A percentile compares a stretch with the other conserved stretches of the same genome.
Conservation (phyloP, 2,329 filamentous ascomycete species). For the Curvularia hawaiiensis region DNA sequence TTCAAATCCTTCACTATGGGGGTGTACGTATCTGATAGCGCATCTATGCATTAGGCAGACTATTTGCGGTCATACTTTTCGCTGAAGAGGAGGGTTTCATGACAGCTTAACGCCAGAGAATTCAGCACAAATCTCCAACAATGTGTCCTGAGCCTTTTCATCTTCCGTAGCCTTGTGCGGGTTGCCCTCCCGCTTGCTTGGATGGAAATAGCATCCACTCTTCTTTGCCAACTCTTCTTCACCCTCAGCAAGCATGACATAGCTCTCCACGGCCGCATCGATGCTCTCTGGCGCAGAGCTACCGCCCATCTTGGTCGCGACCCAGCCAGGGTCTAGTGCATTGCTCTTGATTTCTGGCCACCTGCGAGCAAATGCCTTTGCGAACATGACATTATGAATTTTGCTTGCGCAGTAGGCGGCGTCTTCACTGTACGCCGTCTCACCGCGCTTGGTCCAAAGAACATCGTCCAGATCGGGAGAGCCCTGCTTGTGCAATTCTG, state of each 20-base stretch:
- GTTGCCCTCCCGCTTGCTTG: slow-evolving; percentile 35
- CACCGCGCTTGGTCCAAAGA: slow-evolving; percentile 46
- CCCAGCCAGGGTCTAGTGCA: slow-evolving; percentile 60
- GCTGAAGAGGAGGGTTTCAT: not conserved
- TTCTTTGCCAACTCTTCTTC: slow-evolving; percentile 32
- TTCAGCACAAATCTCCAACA: slow-evolving; percentile 49
- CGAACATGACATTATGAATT: slow-evolving; percentile 61
- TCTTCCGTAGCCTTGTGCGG: slow-evolving; percentile 43
- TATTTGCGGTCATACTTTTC: not conserved
- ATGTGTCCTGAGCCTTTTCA: slow-evolving; percentile 50
- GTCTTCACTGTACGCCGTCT: slow-evolving; percentile 41
- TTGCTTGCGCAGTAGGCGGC: slow-evolving; percentile 61
- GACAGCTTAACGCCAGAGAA: slow-evolving; percentile 40
- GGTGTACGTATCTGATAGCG: not conserved
- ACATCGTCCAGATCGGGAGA: slow-evolving; percentile 51
- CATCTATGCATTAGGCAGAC: not conserved
- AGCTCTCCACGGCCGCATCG: slow-evolving; percentile 55
- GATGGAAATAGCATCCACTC: slow-evolving; percentile 49
- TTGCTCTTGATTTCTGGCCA: slow-evolving; percentile 55
- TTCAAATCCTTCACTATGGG: not conserved
- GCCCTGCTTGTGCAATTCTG: slow-evolving; percentile 57
- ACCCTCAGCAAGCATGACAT: slow-evolving; percentile 56
- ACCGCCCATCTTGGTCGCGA: slow-evolving; percentile 61
- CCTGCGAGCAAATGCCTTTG: slow-evolving; percentile 58
- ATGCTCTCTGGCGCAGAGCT: slow-evolving; percentile 53